phyloP scores from a whole-genome alignment of 257 asterid species.

The Rubia yunnanensis region DNA sequence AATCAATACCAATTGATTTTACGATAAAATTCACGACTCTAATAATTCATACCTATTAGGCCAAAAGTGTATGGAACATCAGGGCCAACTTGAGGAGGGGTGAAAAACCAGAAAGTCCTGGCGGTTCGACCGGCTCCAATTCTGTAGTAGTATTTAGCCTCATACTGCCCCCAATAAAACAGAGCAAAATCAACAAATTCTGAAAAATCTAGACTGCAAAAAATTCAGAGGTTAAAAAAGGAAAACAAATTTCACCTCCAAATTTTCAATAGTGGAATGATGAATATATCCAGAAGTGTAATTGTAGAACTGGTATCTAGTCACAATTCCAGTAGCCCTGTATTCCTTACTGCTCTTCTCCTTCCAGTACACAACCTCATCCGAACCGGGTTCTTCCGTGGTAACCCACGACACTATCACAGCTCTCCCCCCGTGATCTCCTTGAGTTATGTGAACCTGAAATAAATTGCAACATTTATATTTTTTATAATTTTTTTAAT shows the following conservation, averaged over 20 bases:
- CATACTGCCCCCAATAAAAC: constrained; percentile 31
- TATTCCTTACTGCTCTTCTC: constrained; percentile 31
- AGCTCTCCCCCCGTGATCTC: constrained; percentile 73
- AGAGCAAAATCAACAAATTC: neutral
- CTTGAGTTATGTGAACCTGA: constrained; percentile 91
- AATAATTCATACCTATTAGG: constrained; percentile 58
- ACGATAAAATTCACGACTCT: too few species aligned
- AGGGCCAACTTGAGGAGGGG: constrained; percentile 78
- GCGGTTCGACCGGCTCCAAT: constrained; percentile 43
- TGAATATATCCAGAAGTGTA: constrained; percentile 85
- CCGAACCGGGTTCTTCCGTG: constrained; percentile 58
- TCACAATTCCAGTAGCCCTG: constrained; percentile 34
- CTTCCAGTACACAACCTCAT: constrained; percentile 51
- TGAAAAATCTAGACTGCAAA: too few species aligned
- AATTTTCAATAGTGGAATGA: constrained; percentile 47
- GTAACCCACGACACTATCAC: constrained; percentile 97
- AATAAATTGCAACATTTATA: neutral
- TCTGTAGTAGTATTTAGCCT: constrained; percentile 74
- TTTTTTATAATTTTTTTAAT: too few species aligned
- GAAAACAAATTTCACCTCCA: constrained; percentile 32
- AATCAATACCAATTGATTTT: too few species aligned
- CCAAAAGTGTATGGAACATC: constrained; percentile 89
- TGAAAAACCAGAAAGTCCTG: constrained; percentile 67
- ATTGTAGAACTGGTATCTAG: constrained; percentile 45
- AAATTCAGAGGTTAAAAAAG: neutral